Evolutionary conservation across 2,329 filamentous ascomycete genomes (phyloP), one percentile per base, ranked within the genome.

Genomic region (Epichloe typhina): DNA sequence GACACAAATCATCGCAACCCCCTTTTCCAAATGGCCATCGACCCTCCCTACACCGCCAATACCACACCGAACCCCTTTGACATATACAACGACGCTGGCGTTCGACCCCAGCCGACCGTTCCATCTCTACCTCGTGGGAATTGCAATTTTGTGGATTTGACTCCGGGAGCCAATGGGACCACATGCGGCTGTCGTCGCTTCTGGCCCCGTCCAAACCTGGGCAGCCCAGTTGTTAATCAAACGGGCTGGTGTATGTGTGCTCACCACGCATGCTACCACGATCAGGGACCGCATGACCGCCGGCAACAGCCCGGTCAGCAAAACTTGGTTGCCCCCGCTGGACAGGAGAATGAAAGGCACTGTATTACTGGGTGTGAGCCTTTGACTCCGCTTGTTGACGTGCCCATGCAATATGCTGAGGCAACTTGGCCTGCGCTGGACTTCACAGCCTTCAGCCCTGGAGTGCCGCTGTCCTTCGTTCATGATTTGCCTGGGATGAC

Each of bases 261-360:
- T 49, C 78, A 82, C 57, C 78, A 82, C 62, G 78, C 78, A 49
- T 82, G 78, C 61, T 82, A 72, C 54, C 78, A 82, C 54, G 77
- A 80, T 61, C 70, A 79, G 57, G 64, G 61, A 37, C 52, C 55
- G 54, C 48, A 57, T 60, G 54, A 54, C 26, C 49, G 9, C 15
- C 39, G 12, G 8, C 56, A 53, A 41, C 47, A 55, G n/a, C 54
- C 62, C 6, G 56, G 58, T 5, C 54, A 36, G 15, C 52, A 57
- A 39, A 54, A 62, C 49, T 56, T 62, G 21, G 52, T 43, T 5
- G 44, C 7, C 19, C 26, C 26, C 21, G n/a, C 58, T 52, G 68
- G 67, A 53, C 76, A 79, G 64, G 76, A 79, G 59, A 78, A 79
- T 55, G 73, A 79, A 57, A 69, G 62, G 36, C 74, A 75, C 11